Conservation (phyloP, 2,329 filamentous ascomycete genomes). For the Phoma sp. region DNA sequence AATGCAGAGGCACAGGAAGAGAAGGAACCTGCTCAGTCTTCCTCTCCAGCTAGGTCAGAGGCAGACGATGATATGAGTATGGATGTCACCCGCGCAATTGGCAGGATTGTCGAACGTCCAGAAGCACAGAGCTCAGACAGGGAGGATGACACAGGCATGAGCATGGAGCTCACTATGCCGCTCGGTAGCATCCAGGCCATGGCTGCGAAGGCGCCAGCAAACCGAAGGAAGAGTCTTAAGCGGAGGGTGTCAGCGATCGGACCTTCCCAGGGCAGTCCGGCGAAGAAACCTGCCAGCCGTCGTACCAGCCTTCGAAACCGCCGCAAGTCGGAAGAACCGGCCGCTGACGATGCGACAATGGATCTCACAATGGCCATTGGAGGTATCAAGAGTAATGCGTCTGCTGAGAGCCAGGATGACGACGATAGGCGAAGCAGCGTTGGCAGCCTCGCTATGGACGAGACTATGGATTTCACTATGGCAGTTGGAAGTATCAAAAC, state of each 20-base stretch:
- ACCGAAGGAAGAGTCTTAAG: slow-evolving; percentile 52
- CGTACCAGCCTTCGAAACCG: slow-evolving; percentile 50
- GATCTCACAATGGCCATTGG: slow-evolving; percentile 51
- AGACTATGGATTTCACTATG: slow-evolving; percentile 52
- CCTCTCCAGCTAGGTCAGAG: slow-evolving; percentile 55
- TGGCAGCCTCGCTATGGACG: slow-evolving; percentile 40
- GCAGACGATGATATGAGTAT: slow-evolving; percentile 78
- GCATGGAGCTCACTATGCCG: slow-evolving; percentile 64
- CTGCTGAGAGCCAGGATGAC: slow-evolving; percentile 5
- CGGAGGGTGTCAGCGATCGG: slow-evolving; percentile 52
- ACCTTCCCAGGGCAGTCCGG: slow-evolving; percentile 46
- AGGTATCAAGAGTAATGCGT: slow-evolving; percentile 37
- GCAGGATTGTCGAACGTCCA: slow-evolving; percentile 72
- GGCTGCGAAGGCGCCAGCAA: slow-evolving; percentile 33
- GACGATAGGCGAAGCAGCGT: slow-evolving; percentile 32
- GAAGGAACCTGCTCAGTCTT: slow-evolving; percentile 60
- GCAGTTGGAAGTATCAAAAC: slow-evolving; percentile 48
- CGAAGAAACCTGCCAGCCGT: slow-evolving; percentile 44
- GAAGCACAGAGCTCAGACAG: slow-evolving; percentile 47
- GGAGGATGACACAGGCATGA: slow-evolving; percentile 54
- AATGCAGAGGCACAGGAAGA: slow-evolving; percentile 50
- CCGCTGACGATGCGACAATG: slow-evolving; percentile 52
- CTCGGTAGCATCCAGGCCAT: slow-evolving; percentile 58
- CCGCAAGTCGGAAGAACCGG: slow-evolving; percentile 44
- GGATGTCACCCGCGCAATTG: slow-evolving; percentile 88